A percentile compares a stretch with the other conserved stretches of the same genome.
These are phyloP conservation scores for Aspergillus alliaceus DNA, from an alignment of 2,329 filamentous ascomycete species.

Conservation along the genomic window DNA sequence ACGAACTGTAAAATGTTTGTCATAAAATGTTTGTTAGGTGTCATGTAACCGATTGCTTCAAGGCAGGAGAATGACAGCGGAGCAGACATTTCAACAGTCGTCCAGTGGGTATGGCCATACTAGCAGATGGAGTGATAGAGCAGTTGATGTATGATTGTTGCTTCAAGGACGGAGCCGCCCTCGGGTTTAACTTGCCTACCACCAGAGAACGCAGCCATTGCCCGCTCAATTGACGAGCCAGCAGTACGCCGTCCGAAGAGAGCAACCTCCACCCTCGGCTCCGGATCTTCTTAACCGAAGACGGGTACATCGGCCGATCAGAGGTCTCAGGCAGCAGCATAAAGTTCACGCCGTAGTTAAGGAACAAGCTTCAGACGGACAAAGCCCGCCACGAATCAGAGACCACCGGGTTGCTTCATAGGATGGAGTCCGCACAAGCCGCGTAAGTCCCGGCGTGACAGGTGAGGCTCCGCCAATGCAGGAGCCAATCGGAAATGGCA, in stretches of 20 bases:
- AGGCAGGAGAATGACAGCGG: not conserved
- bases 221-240: not conserved
- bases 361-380: not conserved
- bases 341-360: not conserved
- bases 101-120: not conserved
- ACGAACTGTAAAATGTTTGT: no score
- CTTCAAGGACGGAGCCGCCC: not conserved
- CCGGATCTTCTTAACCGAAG: not conserved
- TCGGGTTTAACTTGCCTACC: not conserved
- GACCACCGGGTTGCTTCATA: not conserved
- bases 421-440: not conserved
- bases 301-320: not conserved
- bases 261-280: not conserved
- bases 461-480: not conserved
- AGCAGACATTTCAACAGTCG: not conserved
- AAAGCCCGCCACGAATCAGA: not conserved
- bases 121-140: not conserved
- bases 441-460: not conserved
- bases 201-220: not conserved
- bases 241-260: not conserved
- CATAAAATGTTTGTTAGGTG: no score
- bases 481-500: not conserved
- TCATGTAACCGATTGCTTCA: no score
- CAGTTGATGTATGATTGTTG: not conserved
- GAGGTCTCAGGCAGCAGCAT: not conserved